phyloP scores from a whole-genome alignment of 2,329 filamentous ascomycete species.

The Venturia carpophila region DNA sequence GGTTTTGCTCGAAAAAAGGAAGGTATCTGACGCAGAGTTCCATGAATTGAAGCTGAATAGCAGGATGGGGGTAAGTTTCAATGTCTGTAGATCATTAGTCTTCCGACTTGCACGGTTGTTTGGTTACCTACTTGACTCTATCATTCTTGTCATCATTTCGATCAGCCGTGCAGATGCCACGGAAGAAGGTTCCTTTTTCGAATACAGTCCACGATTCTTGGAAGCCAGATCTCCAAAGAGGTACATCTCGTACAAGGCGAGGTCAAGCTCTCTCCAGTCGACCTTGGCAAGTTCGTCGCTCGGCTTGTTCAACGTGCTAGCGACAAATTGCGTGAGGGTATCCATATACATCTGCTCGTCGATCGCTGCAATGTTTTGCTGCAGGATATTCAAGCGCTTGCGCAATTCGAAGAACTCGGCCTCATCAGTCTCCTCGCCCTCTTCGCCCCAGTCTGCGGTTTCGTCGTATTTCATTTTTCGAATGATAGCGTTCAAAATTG shows the following conservation, averaged over 20 bases:
- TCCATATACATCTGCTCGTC: constrained; percentile 85
- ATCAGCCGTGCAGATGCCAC: constrained; percentile 73
- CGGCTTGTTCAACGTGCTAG: constrained; percentile 73
- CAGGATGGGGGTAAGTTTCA: constrained; percentile 77
- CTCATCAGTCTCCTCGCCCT: constrained; percentile 92
- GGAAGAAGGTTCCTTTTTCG: constrained; percentile 73
- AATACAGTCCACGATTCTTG: constrained; percentile 75
- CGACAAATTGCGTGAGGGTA: constrained; percentile 80
- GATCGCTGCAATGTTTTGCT: constrained; percentile 85
- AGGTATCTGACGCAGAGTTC: constrained; percentile 95
- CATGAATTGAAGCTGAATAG: constrained; percentile 94
- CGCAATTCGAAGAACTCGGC: constrained; percentile 94
- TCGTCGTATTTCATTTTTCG: constrained; percentile 97
- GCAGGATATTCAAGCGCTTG: constrained; percentile 79
- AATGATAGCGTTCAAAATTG: constrained; percentile 86
- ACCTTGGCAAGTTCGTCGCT: constrained; percentile 41
- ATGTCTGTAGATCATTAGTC: constrained; percentile 50
- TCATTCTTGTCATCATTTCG: constrained; percentile 92
- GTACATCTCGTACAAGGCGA: constrained; percentile 92
- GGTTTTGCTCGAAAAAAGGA: constrained; percentile 81
- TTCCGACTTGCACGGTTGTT: not conserved
- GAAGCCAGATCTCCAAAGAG: constrained; percentile 92
- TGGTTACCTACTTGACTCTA: constrained; percentile 65
- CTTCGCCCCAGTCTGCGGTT: constrained; percentile 84
- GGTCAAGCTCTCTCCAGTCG: constrained; percentile 90